Percentiles rank a stretch among this genome's conserved stretches.
Evolutionary conservation across 495 filamentous ascomycete species (phyloP).

Genomic region (Amphirosellinia nigrospora): DNA sequence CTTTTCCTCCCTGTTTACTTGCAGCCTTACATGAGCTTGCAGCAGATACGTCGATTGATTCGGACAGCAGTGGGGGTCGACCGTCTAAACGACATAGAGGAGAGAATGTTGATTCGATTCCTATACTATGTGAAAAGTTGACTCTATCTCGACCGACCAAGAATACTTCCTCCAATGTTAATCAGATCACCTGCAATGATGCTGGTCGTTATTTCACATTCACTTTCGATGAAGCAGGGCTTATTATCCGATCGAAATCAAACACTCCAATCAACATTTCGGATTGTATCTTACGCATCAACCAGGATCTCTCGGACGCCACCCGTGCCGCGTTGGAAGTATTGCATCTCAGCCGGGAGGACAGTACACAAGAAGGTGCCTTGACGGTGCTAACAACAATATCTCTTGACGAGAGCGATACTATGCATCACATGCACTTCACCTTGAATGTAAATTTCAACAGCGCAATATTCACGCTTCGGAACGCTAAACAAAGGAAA

Average conservation of each 20-base stretch:
- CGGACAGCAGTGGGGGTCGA: conserved; percentile 26
- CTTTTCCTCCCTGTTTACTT: conserved; percentile 34
- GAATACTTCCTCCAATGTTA: neutral
- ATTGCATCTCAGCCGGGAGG: conserved; percentile 23
- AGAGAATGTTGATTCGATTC: conserved; percentile 17
- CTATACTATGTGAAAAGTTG: conserved; percentile 12
- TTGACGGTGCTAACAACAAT: conserved; percentile 29
- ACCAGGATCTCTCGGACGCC: conserved; percentile 6
- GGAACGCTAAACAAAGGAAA: conserved; percentile 24
- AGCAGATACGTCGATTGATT: neutral
- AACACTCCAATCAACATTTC: conserved; percentile 20
- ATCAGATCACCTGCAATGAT: conserved; percentile 12
- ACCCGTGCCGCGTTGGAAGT: conserved; percentile 2
- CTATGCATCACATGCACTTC: conserved; percentile 28
- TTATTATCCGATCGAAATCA: conserved; percentile 3
- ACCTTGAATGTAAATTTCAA: conserved; percentile 38
- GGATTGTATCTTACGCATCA: conserved; percentile 16
- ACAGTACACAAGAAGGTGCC: conserved; percentile 27
- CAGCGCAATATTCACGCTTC: conserved; percentile 23
- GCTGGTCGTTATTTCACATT: conserved; percentile 17
- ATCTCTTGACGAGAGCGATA: conserved; percentile 19
- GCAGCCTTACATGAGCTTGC: conserved; percentile 23
- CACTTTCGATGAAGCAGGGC: neutral
- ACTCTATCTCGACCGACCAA: conserved; percentile 12
- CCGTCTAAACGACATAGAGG: conserved; percentile 14